A percentile compares a stretch with the other conserved stretches of the same genome.
Conservation (phyloP, 2,329 filamentous ascomycete species). For the Colletotrichum tamarilloi region DNA sequence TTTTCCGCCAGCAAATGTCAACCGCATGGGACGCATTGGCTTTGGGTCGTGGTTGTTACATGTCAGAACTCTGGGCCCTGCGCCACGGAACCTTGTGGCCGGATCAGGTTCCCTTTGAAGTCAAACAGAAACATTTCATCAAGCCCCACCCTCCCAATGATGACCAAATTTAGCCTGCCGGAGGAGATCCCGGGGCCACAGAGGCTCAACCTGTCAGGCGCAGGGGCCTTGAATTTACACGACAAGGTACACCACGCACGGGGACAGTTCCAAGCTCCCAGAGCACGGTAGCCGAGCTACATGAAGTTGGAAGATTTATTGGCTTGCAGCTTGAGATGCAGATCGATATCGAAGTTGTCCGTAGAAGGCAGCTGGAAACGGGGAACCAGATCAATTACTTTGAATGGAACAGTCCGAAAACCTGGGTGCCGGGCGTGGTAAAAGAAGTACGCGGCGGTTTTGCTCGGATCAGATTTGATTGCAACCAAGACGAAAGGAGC, state of each 20-base stretch:
- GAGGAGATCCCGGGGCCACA: conserved; percentile 1
- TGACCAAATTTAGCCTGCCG: conserved; percentile 14
- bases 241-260: background rate
- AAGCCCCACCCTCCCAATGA: background rate
- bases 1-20: background rate
- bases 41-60: conserved; percentile 14
- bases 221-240: background rate
- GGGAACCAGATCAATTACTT: conserved; percentile 8
- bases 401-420: conserved; percentile 6
- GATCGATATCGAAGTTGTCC: conserved; percentile 6
- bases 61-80: conserved; percentile 22
- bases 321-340: conserved; percentile 5
- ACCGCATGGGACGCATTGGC: background rate
- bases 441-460: background rate
- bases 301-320: background rate
- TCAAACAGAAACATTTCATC: conserved; percentile 29
- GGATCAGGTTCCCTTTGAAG: conserved; percentile 17
- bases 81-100: conserved; percentile 17
- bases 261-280: background rate
- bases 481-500: background rate
- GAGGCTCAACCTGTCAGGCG: conserved; percentile 7
- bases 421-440: conserved; percentile 4
- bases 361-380: background rate
- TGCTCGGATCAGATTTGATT: background rate
- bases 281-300: background rate